Evolutionary conservation across 805 yeast genomes (phyloP), one percentile per base, ranked within the genome.

Genomic region (Limtongozyma cylindracea): DNA sequence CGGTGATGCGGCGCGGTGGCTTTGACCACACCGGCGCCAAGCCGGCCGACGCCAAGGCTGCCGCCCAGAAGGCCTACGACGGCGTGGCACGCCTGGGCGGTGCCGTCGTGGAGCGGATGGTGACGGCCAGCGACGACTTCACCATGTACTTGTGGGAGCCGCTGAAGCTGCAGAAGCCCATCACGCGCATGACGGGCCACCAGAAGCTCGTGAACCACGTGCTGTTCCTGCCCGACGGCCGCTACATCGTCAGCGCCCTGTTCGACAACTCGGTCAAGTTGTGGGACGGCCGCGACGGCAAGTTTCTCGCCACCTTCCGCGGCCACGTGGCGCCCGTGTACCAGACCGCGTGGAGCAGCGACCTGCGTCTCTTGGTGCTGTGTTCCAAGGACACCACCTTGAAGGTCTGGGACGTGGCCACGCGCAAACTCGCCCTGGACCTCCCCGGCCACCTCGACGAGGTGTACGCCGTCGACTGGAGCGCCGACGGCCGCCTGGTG

Each of bases 301-400:
- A 72, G 27, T 88, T 82, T 31, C 45, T 88, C 14, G 64, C 91
- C 4, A 78, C 96, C 0, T 65, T 88, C 36, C 55, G 98, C 31
- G 98, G 98, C 2, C 98, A 88, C 41, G 98, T 88, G 26, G 94
- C 95, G 0, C 78, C 96, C 3, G 98, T 88, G 0, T 88, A 88
- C 43, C 95, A 84, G 46, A 78, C 92, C 4, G 77, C 96, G 0
- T 88, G 98, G 98, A 78, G 94, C 3, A 70, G 93, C 1, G 98
- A 88, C 38, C 74, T 84, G 43, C 55, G 98, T 33, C 49, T 84
- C 17, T 50, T 88, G 25, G 98, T 80, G 7, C 73, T 92, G 37
- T 74, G 93, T 43, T 80, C 95, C 9, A 84, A 84, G 40, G 96
- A 84, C 43, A 82, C 96, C 2, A 84, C 96, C 1, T 56, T 84